Percentiles rank a stretch among this genome's conserved stretches.
Conservation (phyloP, 1,284 basidiomycete genomes). For the Pterula multifida region DNA sequence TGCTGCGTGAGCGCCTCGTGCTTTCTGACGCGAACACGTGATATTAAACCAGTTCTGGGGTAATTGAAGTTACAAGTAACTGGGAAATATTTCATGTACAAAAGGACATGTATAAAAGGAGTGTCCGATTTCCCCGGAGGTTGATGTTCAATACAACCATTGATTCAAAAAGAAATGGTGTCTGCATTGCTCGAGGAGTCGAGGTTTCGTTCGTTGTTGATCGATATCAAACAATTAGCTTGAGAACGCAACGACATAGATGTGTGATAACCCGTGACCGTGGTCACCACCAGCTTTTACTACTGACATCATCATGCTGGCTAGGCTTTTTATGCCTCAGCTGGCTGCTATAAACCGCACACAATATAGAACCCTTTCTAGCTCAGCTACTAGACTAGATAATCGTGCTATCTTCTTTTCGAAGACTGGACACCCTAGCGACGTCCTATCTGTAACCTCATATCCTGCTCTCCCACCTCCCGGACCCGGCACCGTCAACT, state of each 20-base stretch:
- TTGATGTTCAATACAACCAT: too few relatives aligned
- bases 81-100: too few relatives aligned
- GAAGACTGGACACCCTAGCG: slow-evolving; percentile 42
- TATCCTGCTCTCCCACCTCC: slow-evolving; percentile 44
- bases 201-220: too few relatives aligned
- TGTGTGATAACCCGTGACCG: neutral
- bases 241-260: too few relatives aligned
- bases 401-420: slow-evolving; percentile 59
- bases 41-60: too few relatives aligned
- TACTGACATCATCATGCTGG: neutral
- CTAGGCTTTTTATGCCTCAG: neutral
- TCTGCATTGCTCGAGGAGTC: too few relatives aligned
- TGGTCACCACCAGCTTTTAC: neutral
- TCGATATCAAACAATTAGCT: too few relatives aligned
- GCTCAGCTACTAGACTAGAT: neutral
- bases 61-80: too few relatives aligned
- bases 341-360: neutral
- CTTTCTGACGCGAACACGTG: neutral
- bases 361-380: neutral
- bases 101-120: too few relatives aligned
- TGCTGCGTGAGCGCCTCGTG: neutral
- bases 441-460: slow-evolving; percentile 42
- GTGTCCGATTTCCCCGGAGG: too few relatives aligned
- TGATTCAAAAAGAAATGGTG: too few relatives aligned
- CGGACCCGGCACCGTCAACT: slow-evolving; percentile 41